Evolutionary conservation across 768 basidiomycete genomes (phyloP).

Genomic region (Leccinum obscurum): DNA sequence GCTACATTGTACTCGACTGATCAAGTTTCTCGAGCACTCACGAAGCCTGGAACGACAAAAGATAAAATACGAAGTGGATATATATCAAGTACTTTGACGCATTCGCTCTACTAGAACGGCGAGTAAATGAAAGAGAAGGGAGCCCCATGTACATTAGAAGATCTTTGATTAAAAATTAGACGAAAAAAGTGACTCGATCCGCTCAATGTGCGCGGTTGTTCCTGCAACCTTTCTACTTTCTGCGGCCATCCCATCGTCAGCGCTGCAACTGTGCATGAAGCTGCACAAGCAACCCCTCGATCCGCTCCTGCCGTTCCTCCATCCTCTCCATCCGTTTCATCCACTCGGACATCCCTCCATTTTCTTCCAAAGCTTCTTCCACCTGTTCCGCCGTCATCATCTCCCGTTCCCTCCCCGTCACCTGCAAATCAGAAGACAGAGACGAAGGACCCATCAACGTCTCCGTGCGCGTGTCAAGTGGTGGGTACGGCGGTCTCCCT

Average conservation of each 20-base stretch:
- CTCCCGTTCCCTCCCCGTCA: background rate
- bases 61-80: conserved; percentile 2
- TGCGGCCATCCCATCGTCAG: background rate
- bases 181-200: background rate
- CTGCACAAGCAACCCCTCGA: conserved; percentile 46
- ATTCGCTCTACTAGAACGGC: background rate
- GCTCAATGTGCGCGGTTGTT: background rate
- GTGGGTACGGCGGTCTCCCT: conserved; percentile 16
- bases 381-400: conserved; percentile 28
- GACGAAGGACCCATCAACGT: conserved; percentile 22
- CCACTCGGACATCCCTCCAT: conserved; percentile 29
- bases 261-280: conserved; percentile 23
- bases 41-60: conserved; percentile 5
- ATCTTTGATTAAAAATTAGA: background rate
- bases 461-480: conserved; percentile 28
- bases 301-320: conserved; percentile 47
- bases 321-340: conserved; percentile 40
- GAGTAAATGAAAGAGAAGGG: background rate
- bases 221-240: background rate
- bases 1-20: conserved; percentile 5
- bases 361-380: conserved; percentile 30
- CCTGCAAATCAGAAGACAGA: conserved; percentile 28
- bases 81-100: background rate
- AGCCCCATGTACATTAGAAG: background rate
- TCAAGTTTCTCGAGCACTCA: background rate